These are phyloP conservation scores for Cladophialophora bantiana DNA, from an alignment of 2,329 filamentous ascomycete species.

Conservation along the genomic window DNA sequence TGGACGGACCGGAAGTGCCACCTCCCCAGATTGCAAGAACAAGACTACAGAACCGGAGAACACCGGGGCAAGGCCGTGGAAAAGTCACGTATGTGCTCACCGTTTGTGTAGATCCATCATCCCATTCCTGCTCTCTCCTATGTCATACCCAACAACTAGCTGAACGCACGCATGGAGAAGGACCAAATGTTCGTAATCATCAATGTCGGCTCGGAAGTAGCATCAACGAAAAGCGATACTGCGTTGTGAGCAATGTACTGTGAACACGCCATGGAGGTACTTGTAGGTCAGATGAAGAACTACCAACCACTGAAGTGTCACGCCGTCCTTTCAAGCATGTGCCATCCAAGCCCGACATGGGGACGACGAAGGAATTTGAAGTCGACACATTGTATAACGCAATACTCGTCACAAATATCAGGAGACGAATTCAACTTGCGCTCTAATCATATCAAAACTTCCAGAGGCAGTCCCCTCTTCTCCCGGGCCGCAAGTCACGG, in stretches of 20 bases:
- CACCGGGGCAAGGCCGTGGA: too few species aligned
- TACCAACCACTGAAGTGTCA: background rate
- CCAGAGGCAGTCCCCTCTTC: background rate
- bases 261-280: background rate
- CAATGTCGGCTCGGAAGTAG: too few species aligned
- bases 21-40: too few species aligned
- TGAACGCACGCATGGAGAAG: too few species aligned
- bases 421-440: background rate
- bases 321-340: background rate
- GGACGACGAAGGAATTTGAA: background rate
- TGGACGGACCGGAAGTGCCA: too few species aligned
- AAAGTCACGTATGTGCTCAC: too few species aligned
- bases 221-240: too few species aligned
- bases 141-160: too few species aligned
- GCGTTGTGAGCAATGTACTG: background rate
- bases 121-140: too few species aligned
- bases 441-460: background rate
- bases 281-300: background rate
- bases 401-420: background rate
- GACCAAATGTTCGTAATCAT: too few species aligned
- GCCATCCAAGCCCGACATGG: background rate
- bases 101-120: too few species aligned
- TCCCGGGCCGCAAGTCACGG: background rate
- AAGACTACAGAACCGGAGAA: too few species aligned
- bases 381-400: background rate